These are phyloP conservation scores for Fusarium chaquense DNA, from an alignment of 2,329 filamentous ascomycete genomes.

Conservation along the genomic window DNA sequence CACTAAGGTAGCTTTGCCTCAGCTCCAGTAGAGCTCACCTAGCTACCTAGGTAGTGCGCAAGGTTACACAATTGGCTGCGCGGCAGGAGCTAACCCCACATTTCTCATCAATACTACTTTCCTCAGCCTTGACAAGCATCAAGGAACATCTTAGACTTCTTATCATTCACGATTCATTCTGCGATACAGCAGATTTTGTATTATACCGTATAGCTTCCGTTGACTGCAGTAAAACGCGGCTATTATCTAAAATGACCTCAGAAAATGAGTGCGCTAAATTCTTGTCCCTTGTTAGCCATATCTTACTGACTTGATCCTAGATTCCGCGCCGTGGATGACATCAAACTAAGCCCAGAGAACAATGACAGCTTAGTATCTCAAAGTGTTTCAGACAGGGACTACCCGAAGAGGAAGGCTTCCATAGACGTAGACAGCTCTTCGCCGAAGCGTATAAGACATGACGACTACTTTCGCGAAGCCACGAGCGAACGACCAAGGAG, in stretches of 20 bases:
- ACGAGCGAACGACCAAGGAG: slow-evolving; percentile 28
- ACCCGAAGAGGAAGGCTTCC: slow-evolving; percentile 50
- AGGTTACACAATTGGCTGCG: background rate
- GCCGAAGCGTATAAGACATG: slow-evolving; percentile 47
- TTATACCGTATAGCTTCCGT: background rate
- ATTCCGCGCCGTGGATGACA: slow-evolving; percentile 29
- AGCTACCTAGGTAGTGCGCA: background rate
- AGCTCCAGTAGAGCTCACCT: background rate
- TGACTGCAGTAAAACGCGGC: background rate
- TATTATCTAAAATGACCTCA: slow-evolving; percentile 33
- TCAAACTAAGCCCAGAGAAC: slow-evolving; percentile 8
- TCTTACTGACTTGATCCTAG: slow-evolving; percentile 41
- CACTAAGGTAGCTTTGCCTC: too few relatives aligned
- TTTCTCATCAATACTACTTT: slow-evolving; percentile 5
- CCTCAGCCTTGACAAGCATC: slow-evolving; percentile 47
- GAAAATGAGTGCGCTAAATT: slow-evolving; percentile 38
- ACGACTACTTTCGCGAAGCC: slow-evolving; percentile 35
- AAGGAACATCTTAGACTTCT: slow-evolving; percentile 21
- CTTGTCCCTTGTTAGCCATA: background rate
- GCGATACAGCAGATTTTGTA: background rate
- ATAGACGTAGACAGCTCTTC: slow-evolving; percentile 34
- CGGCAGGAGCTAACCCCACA: background rate
- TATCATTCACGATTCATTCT: slow-evolving; percentile 5
- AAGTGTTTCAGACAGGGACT: slow-evolving; percentile 19
- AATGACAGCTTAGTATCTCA: slow-evolving; percentile 4